Evolutionary conservation across 768 basidiomycete species (phyloP).

Genomic region (Mycena latifolia): DNA sequence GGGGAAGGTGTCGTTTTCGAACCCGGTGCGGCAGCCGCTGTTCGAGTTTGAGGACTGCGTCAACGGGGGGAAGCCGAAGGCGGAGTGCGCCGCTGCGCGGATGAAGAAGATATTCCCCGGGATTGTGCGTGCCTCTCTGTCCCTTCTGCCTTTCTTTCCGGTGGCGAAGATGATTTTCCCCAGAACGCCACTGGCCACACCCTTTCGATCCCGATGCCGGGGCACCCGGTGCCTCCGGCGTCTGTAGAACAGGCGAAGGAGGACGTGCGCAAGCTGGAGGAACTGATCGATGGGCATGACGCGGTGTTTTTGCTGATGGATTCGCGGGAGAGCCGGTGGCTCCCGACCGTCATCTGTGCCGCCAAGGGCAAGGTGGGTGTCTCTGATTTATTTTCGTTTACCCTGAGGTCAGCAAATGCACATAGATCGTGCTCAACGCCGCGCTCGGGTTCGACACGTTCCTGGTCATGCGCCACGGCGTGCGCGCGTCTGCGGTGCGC

Average conservation of each 20-base stretch:
- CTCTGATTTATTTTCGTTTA: neutral
- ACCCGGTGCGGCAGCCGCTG: conserved; percentile 96
- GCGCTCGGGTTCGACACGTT: conserved; percentile 97
- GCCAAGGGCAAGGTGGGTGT: conserved; percentile 82
- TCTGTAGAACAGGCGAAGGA: conserved; percentile 67
- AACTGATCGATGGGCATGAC: conserved; percentile 88
- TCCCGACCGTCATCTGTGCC: conserved; percentile 90
- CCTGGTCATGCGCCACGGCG: conserved; percentile 97
- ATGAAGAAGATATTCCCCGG: conserved; percentile 94
- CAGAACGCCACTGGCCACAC: conserved; percentile 87
- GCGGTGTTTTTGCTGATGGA: conserved; percentile 96
- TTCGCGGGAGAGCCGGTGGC: conserved; percentile 96
- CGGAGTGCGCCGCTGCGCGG: conserved; percentile 87
- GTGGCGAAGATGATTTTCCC: neutral
- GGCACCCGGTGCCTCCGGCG: conserved; percentile 85
- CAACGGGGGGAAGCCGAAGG: conserved; percentile 94
- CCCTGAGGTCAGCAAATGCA: neutral
- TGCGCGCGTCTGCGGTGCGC: conserved; percentile 55
- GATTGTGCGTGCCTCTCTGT: conserved; percentile 79
- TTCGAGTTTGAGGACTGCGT: conserved; percentile 97
- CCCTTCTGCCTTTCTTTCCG: neutral
- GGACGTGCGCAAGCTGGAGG: conserved; percentile 81
- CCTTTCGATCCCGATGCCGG: conserved; percentile 96
- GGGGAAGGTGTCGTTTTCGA: conserved; percentile 93
- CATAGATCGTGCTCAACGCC: conserved; percentile 91